Conservation (phyloP, 805 yeast species). For the Yamadazyma paraphyllophila region DNA sequence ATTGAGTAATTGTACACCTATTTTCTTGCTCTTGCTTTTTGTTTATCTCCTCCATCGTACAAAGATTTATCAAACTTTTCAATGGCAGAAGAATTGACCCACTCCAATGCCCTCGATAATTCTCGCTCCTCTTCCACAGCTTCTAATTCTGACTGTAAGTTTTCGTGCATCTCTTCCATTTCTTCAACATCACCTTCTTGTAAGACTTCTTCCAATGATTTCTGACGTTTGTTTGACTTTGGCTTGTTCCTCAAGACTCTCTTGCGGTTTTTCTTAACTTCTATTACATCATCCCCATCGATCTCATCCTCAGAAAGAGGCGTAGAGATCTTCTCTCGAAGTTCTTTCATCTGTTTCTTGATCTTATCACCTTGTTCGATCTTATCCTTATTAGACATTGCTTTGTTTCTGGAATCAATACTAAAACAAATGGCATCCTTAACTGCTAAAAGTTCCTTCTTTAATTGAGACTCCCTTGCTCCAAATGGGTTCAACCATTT, state of each 20-base stretch:
- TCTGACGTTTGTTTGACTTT: conserved; percentile 34
- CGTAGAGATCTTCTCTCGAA: conserved; percentile 18
- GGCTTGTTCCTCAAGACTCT: conserved; percentile 29
- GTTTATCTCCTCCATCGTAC: conserved; percentile 52
- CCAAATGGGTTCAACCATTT: conserved; percentile 79
- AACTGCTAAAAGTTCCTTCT: conserved; percentile 56
- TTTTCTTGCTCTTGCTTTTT: conserved; percentile 16
- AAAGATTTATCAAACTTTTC: conserved; percentile 51
- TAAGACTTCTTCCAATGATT: conserved; percentile 31
- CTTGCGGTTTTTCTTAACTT: conserved; percentile 22
- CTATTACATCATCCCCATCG: conserved; percentile 33
- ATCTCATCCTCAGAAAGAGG: conserved; percentile 12
- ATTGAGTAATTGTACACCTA: neutral
- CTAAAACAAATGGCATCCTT: conserved; percentile 54
- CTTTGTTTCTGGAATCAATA: conserved; percentile 56
- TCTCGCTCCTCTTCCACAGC: conserved; percentile 39
- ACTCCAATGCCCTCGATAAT: conserved; percentile 48
- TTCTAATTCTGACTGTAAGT: conserved; percentile 29
- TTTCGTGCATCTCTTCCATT: conserved; percentile 19
- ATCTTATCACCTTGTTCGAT: conserved; percentile 39
- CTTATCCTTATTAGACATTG: conserved; percentile 24
- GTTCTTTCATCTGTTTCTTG: conserved; percentile 37
- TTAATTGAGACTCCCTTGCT: conserved; percentile 60
- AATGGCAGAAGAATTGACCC: conserved; percentile 61
- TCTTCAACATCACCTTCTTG: conserved; percentile 28